Evolutionary conservation across 1,139 yeast species (phyloP).

Genomic region (Debaryomyces udenii): DNA sequence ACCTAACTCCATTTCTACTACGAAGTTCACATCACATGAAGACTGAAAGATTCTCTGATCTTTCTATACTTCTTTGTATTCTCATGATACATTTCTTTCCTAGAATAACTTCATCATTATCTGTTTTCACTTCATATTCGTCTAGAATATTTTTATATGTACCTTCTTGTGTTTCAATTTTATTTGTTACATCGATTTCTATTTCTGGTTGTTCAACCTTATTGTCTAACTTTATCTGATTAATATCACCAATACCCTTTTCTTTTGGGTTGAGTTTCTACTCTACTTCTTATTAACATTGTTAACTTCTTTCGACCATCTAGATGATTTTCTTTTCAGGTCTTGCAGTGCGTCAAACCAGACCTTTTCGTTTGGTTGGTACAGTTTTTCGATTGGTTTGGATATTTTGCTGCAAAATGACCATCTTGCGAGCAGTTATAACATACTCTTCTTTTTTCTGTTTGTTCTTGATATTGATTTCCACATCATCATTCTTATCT

Average conservation of each 20-base stretch:
- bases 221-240: background rate
- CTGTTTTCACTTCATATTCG: background rate
- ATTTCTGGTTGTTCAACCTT: background rate
- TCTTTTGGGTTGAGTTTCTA: no score
- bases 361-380: background rate
- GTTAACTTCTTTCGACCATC: background rate
- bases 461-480: background rate
- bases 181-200: no score
- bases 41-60: constrained; percentile 1
- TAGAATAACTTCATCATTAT: background rate
- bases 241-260: no score
- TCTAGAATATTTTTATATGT: background rate
- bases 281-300: no score
- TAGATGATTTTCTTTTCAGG: background rate
- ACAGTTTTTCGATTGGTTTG: no score
- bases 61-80: constrained; percentile 3
- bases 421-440: background rate
- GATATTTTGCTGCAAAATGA: constrained; percentile 2
- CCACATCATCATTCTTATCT: background rate
- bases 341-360: background rate
- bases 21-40: constrained; percentile 5
- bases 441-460: background rate
- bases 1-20: background rate
- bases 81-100: background rate
- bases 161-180: background rate